Evolutionary conservation across 2,329 filamentous ascomycete genomes (phyloP), one percentile per base, ranked within the genome.

Genomic region (Amylocarpus encephaloides): DNA sequence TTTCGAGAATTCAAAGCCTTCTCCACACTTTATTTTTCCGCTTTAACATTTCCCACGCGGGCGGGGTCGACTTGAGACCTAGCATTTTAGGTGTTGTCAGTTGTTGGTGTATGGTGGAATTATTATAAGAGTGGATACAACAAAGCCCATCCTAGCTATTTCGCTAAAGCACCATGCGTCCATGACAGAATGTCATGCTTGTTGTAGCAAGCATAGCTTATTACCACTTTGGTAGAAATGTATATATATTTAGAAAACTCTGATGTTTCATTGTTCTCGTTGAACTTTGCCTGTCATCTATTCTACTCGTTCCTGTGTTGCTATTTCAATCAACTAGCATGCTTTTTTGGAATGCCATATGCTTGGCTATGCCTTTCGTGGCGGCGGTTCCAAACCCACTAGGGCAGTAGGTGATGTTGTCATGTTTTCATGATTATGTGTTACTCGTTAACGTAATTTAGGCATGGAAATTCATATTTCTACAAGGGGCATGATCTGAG

Each of bases 401-500:
- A 40, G 16, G 38, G 6, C n/a, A 16, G 16, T 19, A 40, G 10
- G n/a, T 40, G 5, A 16, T 19, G 6, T 40, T 19, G 6, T 16
- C n/a, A 15, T 16, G 18, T n/a, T 11, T 19, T 11, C 5, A 11
- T 4, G 18, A 19, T 11, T 18, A 36, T 13, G 12, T 13, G 5
- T 16, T 34, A n/a, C n/a, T 9, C 15, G 6, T 15, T 40, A 40
- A 40, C 16, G 10, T 40, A 16, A 11, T 5, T 5, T 5, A 16
- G 18, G 38, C 18, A 6, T 16, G 5, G 38, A 19, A n/a, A 19
- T 5, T 15, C 16, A 16, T 19, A 40, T 15, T 66, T 66, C 55
- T 70, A 67, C 56, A 65, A 68, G 54, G 69, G 70, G 15, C 64
- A 67, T 55, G 70, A 72, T 48, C 58, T 71, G 2, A 68, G 65